Conservation (phyloP, 192 early-diverging fungal genomes). For the Chytriomyces sp. region DNA sequence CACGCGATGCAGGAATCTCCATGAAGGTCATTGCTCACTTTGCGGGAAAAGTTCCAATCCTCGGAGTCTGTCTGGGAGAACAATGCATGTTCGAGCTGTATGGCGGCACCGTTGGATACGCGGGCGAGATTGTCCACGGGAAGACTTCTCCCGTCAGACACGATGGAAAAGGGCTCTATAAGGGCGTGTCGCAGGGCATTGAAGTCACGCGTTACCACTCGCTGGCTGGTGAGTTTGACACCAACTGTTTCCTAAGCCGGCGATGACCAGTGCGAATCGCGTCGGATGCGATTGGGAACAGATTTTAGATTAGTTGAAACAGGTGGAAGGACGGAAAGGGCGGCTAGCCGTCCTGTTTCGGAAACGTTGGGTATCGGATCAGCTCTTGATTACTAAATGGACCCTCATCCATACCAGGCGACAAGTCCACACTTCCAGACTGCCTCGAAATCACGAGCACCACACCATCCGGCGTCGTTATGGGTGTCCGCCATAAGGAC, state of each 20-base stretch:
- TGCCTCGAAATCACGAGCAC: slow-evolving; percentile 83
- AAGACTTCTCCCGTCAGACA: slow-evolving; percentile 91
- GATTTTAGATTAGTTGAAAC: too few species aligned
- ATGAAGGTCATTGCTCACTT: slow-evolving; percentile 83
- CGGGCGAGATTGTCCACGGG: slow-evolving; percentile 97
- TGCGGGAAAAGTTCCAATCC: slow-evolving; percentile 92
- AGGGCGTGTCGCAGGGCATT: slow-evolving; percentile 80
- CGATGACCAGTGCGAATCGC: too few species aligned
- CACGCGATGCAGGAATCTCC: slow-evolving; percentile 89
- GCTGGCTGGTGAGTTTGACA: slow-evolving; percentile 62
- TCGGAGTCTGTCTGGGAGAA: slow-evolving; percentile 96
- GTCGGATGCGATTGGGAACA: too few species aligned
- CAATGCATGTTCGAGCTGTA: slow-evolving; percentile 97
- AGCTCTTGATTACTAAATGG: too few species aligned
- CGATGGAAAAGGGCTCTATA: slow-evolving; percentile 87
- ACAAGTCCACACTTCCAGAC: slow-evolving; percentile 77
- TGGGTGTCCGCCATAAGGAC: slow-evolving; percentile 92
- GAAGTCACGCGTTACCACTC: slow-evolving; percentile 96
- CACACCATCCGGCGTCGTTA: slow-evolving; percentile 82
- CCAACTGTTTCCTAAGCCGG: too few species aligned
- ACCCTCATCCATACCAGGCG: slow-evolving; percentile 51
- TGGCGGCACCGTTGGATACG: slow-evolving; percentile 88
- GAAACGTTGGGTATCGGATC: too few species aligned
- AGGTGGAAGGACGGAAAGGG: too few species aligned
- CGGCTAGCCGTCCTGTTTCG: neutral